Base-by-base conservation (phyloP, 164 flowering plant genomes). In the Aristolochia contorta region DNA sequence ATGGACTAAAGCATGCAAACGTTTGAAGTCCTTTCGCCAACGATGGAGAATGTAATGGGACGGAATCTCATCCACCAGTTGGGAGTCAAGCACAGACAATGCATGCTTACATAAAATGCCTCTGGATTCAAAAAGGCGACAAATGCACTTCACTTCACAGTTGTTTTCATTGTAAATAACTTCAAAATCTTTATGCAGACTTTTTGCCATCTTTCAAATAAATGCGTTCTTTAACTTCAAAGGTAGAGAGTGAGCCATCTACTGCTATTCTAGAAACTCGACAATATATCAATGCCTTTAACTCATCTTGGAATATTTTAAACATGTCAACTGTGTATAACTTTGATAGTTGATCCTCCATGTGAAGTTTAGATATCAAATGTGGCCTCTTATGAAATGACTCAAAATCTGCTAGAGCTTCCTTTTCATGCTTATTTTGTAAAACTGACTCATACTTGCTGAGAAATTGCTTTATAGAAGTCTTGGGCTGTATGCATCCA, bases 401-500 rank as follows among this genome's bases (percentile, higher is more conserved):
- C 22, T 76, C 81, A 56, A 57, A 71, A 65, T 83, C 87, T 10
- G 74, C 79, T 32, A 66, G 59, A 6, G 80, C 46, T 61, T 83
- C 87, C 48, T 74, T 69, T 20, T 54, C 56, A 60, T 73, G 75
- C 66, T 76, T 83, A 66, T 77, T 77, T 21, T 78, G 77, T 13
- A 87, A 51, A 21, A 80, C 89, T n/a, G 74, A 49, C 51, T 84
- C 87, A 65, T 80, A 88, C 57, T 77, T 75, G 47, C 78, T 85
- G 24, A 88, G 77, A 74, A 85, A 88, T 65, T 88, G 86, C 67
- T 82, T 82, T 64, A 88, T 62, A 25, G 85, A 78, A 37, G 87
- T 85, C 59, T 82, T 81, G 58, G 73, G 76, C 67, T 82, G 80
- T 47, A 85, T 66, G 50, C 76, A 79, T n/a, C 69, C 79, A 53